Percentiles rank a stretch among this genome's conserved stretches.
phyloP scores from a whole-genome alignment of 2,329 filamentous ascomycete species.

The Massarina eburnea region DNA sequence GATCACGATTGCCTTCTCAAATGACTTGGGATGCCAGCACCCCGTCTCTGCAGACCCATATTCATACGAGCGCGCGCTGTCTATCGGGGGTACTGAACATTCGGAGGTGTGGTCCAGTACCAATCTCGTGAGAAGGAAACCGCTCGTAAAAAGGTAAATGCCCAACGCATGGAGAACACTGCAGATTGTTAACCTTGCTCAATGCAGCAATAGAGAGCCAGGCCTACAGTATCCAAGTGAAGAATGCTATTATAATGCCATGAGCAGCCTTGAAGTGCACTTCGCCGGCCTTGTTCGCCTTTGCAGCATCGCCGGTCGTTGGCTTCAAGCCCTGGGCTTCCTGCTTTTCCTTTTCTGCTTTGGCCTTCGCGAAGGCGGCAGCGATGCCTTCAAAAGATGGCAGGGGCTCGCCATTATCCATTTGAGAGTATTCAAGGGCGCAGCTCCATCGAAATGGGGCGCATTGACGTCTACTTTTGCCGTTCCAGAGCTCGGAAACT shows the following conservation, averaged over 20 bases:
- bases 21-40: conserved; percentile 95
- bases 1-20: conserved; percentile 87
- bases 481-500: conserved; percentile 7
- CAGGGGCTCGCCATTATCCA: conserved; percentile 42
- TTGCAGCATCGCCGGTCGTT: conserved; percentile 27
- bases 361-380: conserved; percentile 38
- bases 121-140: conserved; percentile 87
- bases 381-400: conserved; percentile 42
- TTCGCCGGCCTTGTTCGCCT: conserved; percentile 46
- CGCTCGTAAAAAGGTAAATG: conserved; percentile 89
- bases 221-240: conserved; percentile 64
- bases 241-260: conserved; percentile 62
- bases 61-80: conserved; percentile 40
- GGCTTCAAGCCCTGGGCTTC: conserved; percentile 32
- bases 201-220: neutral
- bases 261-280: conserved; percentile 57
- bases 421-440: conserved; percentile 18
- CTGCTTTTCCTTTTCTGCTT: conserved; percentile 35
- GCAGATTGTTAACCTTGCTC: conserved; percentile 11
- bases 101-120: conserved; percentile 77
- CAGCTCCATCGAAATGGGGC: conserved; percentile 4
- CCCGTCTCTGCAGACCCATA: conserved; percentile 58
- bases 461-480: conserved; percentile 1
- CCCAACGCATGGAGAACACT: conserved; percentile 75
- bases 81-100: conserved; percentile 73